Conservation (phyloP, 441 rosid genomes). For the Macaranga tanarius region DNA sequence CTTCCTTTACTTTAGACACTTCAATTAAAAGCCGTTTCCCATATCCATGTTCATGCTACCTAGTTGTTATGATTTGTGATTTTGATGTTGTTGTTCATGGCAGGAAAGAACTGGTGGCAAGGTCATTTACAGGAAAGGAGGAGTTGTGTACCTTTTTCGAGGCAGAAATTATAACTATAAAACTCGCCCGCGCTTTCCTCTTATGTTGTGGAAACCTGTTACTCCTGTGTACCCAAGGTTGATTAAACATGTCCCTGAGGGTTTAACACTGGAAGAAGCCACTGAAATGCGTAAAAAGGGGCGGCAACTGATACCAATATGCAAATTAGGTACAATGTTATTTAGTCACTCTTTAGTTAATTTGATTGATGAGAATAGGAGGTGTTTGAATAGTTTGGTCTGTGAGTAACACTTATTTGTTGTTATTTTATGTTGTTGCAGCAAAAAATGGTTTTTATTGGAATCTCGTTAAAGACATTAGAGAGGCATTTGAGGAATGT, state of each 20-base stretch:
- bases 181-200: conserved; percentile 75
- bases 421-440: conserved; percentile 34
- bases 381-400: conserved; percentile 1
- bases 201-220: conserved; percentile 89
- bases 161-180: conserved; percentile 89
- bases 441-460: conserved; percentile 81
- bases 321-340: conserved; percentile 64
- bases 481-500: conserved; percentile 92
- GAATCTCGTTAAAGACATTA: conserved; percentile 62
- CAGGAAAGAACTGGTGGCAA: conserved; percentile 93
- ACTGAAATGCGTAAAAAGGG: conserved; percentile 77
- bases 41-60: too few species aligned
- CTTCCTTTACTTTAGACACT: too few species aligned
- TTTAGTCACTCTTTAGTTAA: conserved; percentile 6
- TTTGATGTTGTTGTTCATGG: conserved; percentile 12
- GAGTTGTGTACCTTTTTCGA: conserved; percentile 72
- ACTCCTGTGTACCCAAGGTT: conserved; percentile 81
- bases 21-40: too few species aligned
- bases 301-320: conserved; percentile 62
- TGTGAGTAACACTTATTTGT: conserved; percentile 7
- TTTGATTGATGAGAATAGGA: conserved; percentile 8
- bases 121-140: conserved; percentile 72
- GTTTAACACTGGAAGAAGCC: conserved; percentile 66
- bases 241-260: conserved; percentile 64
- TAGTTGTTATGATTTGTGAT: background rate